Percentiles rank a stretch among this genome's conserved stretches.
These are phyloP conservation scores for Leccinum longicurvipes DNA, from an alignment of 768 basidiomycete genomes.

Conservation along the genomic window DNA sequence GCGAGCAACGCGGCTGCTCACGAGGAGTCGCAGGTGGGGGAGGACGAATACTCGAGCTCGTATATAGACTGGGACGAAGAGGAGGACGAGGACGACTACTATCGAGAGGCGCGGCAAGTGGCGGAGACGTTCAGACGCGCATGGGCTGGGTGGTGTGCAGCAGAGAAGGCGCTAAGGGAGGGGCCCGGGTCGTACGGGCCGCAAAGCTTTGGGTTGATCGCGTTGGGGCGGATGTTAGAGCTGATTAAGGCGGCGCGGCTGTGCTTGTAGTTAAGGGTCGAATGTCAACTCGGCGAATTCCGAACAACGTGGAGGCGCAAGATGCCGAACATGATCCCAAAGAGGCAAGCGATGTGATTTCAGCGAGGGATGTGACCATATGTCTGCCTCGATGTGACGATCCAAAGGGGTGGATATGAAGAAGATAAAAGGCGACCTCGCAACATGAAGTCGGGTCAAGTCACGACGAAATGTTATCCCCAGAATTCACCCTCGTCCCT, in stretches of 20 bases:
- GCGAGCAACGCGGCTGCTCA: constrained; percentile 5
- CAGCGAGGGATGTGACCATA: constrained; percentile 16
- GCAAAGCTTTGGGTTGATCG: constrained; percentile 45
- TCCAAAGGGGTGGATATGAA: constrained; percentile 15
- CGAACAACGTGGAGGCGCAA: constrained; percentile 24
- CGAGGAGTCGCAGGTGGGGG: constrained; percentile 25
- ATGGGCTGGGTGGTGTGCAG: constrained; percentile 44
- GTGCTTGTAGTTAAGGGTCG: constrained; percentile 4
- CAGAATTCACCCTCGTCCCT: constrained; percentile 16
- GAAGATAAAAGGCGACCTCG: constrained; percentile 24
- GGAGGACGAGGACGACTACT: constrained; percentile 29
- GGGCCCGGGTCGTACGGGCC: constrained; percentile 35
- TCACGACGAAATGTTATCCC: constrained; percentile 17
- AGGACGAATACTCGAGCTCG: constrained; percentile 23
- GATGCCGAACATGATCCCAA: constrained; percentile 19
- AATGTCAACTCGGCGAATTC: neutral
- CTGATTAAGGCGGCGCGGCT: constrained; percentile 29
- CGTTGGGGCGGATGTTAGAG: constrained; percentile 42
- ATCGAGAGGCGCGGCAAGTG: constrained; percentile 27
- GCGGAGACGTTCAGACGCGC: constrained; percentile 36
- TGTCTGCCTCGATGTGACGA: constrained; percentile 25
- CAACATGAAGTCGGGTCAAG: constrained; percentile 1
- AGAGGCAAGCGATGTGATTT: constrained; percentile 26
- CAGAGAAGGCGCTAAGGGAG: constrained; percentile 27
- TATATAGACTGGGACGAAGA: constrained; percentile 25